Conservation (phyloP, 2,329 filamentous ascomycete genomes). For the Eurotiales sp. region DNA sequence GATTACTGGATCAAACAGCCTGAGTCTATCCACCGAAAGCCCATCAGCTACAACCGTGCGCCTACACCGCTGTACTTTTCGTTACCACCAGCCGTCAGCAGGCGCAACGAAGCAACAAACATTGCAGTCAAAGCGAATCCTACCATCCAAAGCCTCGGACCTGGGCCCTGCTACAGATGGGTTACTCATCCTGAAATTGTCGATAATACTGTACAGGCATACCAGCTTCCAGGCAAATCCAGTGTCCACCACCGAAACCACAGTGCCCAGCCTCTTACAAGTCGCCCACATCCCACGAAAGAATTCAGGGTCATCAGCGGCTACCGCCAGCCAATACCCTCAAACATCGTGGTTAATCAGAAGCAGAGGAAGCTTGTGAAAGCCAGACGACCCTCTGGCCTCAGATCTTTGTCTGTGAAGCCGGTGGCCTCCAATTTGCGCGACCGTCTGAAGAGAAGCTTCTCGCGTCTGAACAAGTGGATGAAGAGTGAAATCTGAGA, state of each 20-base stretch:
- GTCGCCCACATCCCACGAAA: background rate
- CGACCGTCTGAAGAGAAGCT: slow-evolving; percentile 16
- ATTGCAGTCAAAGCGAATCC: background rate
- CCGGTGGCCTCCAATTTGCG: slow-evolving; percentile 18
- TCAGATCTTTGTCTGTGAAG: slow-evolving; percentile 13
- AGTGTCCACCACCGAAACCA: background rate
- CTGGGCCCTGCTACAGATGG: slow-evolving; percentile 9
- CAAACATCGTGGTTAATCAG: slow-evolving; percentile 11
- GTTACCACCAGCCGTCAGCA: background rate
- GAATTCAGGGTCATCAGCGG: slow-evolving; percentile 10
- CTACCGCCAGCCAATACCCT: slow-evolving; percentile 8
- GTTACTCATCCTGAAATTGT: background rate
- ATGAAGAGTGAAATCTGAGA: slow-evolving; percentile 17
- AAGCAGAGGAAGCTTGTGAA: slow-evolving; percentile 14
- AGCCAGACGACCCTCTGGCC: slow-evolving; percentile 1
- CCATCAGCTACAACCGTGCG: background rate
- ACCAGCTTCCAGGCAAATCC: background rate
- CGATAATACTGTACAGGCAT: background rate
- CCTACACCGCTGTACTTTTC: slow-evolving; percentile 13
- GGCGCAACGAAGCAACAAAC: background rate
- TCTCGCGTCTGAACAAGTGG: slow-evolving; percentile 19
- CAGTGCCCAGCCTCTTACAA: background rate
- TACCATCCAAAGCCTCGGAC: slow-evolving; percentile 7
- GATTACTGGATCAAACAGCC: slow-evolving; percentile 14
- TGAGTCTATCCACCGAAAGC: background rate